Conservation (phyloP, 148 eudicot genomes). For the Nepenthes mirabilis region DNA sequence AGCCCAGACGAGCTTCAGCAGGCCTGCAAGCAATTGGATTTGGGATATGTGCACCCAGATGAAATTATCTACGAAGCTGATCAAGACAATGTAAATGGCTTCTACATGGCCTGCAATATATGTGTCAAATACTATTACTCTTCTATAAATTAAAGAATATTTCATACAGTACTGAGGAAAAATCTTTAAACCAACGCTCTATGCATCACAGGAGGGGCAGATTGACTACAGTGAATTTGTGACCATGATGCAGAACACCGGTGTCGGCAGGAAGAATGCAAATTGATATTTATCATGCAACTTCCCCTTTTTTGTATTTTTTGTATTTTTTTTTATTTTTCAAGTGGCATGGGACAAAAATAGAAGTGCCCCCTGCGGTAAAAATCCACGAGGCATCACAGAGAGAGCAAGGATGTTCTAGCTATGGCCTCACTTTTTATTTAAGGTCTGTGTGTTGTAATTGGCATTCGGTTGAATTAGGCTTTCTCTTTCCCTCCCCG, state of each 20-base stretch:
- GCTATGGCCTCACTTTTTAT: too few species aligned
- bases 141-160: too few species aligned
- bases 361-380: too few species aligned
- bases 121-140: too few species aligned
- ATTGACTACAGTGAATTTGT: conserved; percentile 58
- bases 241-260: conserved; percentile 14
- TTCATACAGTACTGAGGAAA: background rate
- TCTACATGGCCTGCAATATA: too few species aligned
- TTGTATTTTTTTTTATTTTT: too few species aligned
- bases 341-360: too few species aligned
- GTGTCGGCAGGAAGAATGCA: conserved; percentile 1
- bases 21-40: conserved; percentile 44
- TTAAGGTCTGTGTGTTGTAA: too few species aligned
- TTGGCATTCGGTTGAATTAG: too few species aligned
- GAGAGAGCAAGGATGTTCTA: too few species aligned
- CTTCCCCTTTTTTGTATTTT: background rate
- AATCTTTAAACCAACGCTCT: background rate
- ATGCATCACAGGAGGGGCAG: conserved; percentile 38
- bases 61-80: conserved; percentile 54
- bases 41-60: conserved; percentile 34
- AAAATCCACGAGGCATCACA: too few species aligned
- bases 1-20: conserved; percentile 52
- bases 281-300: background rate
- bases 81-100: conserved; percentile 33
- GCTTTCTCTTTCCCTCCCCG: too few species aligned